Evolutionary conservation across 345 rosid species (phyloP), one percentile per base, ranked within the genome.

Genomic region (Lumnitzera racemosa): DNA sequence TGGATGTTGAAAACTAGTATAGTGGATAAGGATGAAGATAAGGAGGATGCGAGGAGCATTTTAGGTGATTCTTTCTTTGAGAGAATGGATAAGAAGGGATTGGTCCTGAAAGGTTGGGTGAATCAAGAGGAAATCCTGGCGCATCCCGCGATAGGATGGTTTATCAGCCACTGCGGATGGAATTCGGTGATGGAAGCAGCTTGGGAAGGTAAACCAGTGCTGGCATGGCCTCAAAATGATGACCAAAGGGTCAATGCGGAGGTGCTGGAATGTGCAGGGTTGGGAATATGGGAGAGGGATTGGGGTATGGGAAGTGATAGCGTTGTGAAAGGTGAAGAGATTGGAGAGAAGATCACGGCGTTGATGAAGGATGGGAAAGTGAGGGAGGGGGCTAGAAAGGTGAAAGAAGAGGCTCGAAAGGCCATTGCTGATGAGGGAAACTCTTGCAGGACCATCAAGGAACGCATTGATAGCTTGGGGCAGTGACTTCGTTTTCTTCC

Each of bases 11-110:
- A 76, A 64, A 58, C 56, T 23, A 64, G 49, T 11, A 56, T 20
- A 23, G 66, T 74, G 5, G 83, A 81, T 24, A 71, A 51, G 58
- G 83, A 78, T 12, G 85, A 83, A 17, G 71, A 70, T 3, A 81
- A 55, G n/a, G 76, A 71, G 9, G 67, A 62, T 3, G 20, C 72
- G 61, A 63, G 58, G 8, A 66, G 58, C 14, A 23, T 77, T 16
- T 59, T 83, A 1, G 85, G 83, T 3, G 63, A 64, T 16, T 60
- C 64, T 10, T 41, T 80, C 1, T 46, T 65, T 54, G 27, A 27
- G 31, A 27, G 1, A 27, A 27, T 5, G 31, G 5, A 53, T 56
- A 46, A 62, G 2, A 67, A 57, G 50, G 85, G 85, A 0, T 31
- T 76, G 16, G 67, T 78, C 14, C 24, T 69, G 10, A 83, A 67